phyloP scores from a whole-genome alignment of 2,329 filamentous ascomycete genomes.

The Colletotrichum siamense region DNA sequence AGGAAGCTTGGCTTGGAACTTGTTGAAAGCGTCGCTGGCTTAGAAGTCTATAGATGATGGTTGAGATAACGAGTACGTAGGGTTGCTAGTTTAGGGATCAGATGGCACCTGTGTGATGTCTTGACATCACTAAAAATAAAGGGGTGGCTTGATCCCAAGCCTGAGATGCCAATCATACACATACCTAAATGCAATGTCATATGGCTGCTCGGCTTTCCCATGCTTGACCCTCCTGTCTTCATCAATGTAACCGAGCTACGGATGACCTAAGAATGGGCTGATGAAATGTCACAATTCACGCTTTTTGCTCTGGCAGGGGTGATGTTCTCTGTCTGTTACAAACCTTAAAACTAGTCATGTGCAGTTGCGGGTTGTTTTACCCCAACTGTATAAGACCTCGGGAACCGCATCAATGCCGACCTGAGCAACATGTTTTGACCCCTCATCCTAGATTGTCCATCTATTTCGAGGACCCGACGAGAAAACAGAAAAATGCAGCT shows the following conservation, averaged over 20 bases:
- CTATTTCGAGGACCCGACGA: neutral
- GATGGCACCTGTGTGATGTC: neutral
- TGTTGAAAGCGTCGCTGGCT: neutral
- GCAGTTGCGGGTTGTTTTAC: neutral
- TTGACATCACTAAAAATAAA: neutral
- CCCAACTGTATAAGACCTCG: neutral
- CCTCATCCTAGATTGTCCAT: neutral
- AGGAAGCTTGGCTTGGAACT: neutral
- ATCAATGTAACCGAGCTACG: neutral
- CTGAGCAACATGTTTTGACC: neutral
- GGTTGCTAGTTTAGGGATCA: neutral
- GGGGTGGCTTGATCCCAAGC: neutral
- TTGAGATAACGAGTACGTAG: neutral
- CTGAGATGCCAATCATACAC: neutral
- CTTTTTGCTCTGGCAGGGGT: neutral
- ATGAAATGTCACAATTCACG: neutral
- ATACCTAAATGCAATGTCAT: neutral
- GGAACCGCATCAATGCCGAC: neutral
- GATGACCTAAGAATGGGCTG: neutral
- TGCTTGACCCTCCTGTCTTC: neutral
- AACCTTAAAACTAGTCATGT: neutral
- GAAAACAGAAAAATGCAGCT: neutral
- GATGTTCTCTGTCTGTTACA: neutral
- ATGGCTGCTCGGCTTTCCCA: neutral
- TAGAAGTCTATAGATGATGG: neutral